These are phyloP conservation scores for Platanthera guangdongensis DNA, from an alignment of 106 monocot genomes.

Conservation along the genomic window DNA sequence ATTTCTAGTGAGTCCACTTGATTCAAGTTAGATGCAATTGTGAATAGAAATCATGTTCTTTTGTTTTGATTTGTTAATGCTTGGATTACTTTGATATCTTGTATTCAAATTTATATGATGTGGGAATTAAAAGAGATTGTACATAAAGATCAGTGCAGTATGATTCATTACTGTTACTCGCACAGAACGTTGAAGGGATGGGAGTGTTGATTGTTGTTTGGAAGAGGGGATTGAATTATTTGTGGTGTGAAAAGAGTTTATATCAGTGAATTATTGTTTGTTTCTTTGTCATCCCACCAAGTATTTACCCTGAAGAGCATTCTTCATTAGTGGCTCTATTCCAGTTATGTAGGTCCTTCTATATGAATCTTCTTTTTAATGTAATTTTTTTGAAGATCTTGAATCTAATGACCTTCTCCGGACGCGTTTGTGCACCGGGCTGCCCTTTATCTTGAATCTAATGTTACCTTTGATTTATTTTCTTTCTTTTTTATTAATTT, in stretches of 20 bases:
- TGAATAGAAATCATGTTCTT: slow-evolving; percentile 9
- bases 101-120: not conserved
- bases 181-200: not conserved
- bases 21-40: not conserved
- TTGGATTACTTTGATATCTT: not conserved
- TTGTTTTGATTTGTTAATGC: slow-evolving; percentile 5
- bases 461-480: no score
- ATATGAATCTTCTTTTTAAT: no score
- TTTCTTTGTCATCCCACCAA: not conserved
- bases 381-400: no score
- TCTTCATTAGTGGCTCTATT: no score
- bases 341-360: no score
- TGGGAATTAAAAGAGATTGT: slow-evolving; percentile 3
- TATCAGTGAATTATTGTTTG: not conserved
- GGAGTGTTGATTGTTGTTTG: not conserved
- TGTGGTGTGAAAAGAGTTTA: not conserved
- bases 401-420: no score
- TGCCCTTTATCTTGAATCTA: no score
- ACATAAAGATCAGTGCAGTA: not conserved
- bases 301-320: no score
- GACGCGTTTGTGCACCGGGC: no score
- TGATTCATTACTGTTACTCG: slow-evolving; percentile 4
- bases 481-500: no score
- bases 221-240: not conserved
- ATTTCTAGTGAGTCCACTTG: slow-evolving; percentile 22